Conservation (phyloP, 371 early-diverging fungal genomes). For the Mortierella polycephala region DNA sequence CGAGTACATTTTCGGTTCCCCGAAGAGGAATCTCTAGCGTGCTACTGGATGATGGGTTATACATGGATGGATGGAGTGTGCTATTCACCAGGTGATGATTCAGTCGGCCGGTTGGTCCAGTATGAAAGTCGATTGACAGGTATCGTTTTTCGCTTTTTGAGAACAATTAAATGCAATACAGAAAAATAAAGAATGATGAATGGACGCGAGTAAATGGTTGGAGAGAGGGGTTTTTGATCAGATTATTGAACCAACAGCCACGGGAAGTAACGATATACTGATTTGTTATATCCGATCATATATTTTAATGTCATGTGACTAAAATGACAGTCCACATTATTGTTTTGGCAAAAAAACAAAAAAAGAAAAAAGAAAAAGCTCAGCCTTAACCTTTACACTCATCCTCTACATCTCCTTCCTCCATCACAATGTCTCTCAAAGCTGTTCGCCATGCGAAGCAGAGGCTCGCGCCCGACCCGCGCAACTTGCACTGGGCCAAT, state of each 20-base stretch:
- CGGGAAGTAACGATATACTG: too few relatives aligned
- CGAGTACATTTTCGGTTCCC: slow-evolving; percentile 79
- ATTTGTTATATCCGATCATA: too few relatives aligned
- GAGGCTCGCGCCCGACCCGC: slow-evolving; percentile 91
- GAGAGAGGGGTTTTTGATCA: too few relatives aligned
- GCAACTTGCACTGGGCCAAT: slow-evolving; percentile 88
- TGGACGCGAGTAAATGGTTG: too few relatives aligned
- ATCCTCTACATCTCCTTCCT: slow-evolving; percentile 1
- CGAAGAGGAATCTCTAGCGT: slow-evolving; percentile 86
- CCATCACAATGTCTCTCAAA: slow-evolving; percentile 76
- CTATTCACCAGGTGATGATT: too few relatives aligned
- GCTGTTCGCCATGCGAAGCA: slow-evolving; percentile 85
- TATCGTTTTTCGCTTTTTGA: too few relatives aligned
- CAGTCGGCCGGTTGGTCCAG: too few relatives aligned
- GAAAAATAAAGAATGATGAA: too few relatives aligned
- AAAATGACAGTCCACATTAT: neutral
- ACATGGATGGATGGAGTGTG: slow-evolving; percentile 14
- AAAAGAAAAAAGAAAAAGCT: slow-evolving; percentile 4
- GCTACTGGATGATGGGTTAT: slow-evolving; percentile 23
- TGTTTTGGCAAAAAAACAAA: neutral
- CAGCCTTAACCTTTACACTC: neutral
- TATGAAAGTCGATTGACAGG: too few relatives aligned
- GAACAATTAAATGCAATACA: too few relatives aligned
- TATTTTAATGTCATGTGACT: neutral
- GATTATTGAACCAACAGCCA: too few relatives aligned